These are phyloP conservation scores for Tetraselmis chui DNA, from an alignment of 139 green algal species.

Conservation along the genomic window DNA sequence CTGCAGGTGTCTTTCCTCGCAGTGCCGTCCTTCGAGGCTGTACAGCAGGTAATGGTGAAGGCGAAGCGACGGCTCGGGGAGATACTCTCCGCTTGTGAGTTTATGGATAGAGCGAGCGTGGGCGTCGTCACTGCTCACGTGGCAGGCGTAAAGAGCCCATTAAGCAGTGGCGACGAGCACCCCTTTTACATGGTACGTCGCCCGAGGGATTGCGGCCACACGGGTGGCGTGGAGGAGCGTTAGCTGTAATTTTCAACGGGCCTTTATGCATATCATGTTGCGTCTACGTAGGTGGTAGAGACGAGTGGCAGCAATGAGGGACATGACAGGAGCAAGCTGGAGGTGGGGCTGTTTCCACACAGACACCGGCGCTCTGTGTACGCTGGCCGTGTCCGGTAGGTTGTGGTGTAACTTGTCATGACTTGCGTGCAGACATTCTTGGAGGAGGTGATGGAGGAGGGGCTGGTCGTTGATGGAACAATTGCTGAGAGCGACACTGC, in stretches of 20 bases:
- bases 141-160: constrained; percentile 47
- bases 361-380: too few relatives aligned
- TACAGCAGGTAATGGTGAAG: constrained; percentile 44
- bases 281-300: constrained; percentile 61
- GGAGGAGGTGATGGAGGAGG: constrained; percentile 20
- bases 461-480: constrained; percentile 34
- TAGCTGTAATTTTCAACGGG: not conserved
- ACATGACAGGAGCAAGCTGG: constrained; percentile 75
- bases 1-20: not conserved
- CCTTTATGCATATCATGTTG: not conserved
- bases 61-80: constrained; percentile 72
- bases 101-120: constrained; percentile 76
- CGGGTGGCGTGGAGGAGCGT: too few relatives aligned
- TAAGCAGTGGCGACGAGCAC: constrained; percentile 28
- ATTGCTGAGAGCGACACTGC: constrained; percentile 28
- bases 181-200: not conserved
- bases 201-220: too few relatives aligned
- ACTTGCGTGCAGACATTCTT: not conserved
- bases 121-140: constrained; percentile 45
- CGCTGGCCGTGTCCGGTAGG: too few relatives aligned
- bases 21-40: constrained; percentile 42
- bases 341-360: too few relatives aligned
- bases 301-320: constrained; percentile 64
- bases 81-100: constrained; percentile 84
- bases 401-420: too few relatives aligned